Evolutionary conservation across 768 basidiomycete genomes (phyloP).

Genomic region (Psilocybe sp.): DNA sequence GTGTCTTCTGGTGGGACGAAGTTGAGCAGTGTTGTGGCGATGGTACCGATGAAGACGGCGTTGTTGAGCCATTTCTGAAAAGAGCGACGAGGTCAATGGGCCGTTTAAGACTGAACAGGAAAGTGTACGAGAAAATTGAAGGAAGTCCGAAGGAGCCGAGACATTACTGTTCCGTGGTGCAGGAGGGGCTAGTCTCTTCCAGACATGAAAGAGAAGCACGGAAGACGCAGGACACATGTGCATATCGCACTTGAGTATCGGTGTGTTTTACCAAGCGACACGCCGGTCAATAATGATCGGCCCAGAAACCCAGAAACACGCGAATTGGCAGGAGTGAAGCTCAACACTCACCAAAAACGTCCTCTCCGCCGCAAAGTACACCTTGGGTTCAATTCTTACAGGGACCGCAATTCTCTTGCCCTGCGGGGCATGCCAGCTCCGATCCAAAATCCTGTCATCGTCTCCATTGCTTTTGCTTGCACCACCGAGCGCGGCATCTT

Average conservation of each 20-base stretch:
- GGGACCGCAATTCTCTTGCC: constrained; percentile 93
- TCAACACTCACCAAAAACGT: constrained; percentile 78
- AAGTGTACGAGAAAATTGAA: not conserved
- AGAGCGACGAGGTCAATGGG: constrained; percentile 1
- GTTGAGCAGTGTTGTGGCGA: constrained; percentile 88
- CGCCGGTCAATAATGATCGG: too few species aligned
- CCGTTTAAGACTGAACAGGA: not conserved
- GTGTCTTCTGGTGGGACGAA: constrained; percentile 73
- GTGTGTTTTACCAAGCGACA: too few species aligned
- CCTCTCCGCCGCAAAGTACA: constrained; percentile 93
- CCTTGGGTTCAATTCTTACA: constrained; percentile 97
- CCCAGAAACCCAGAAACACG: not conserved
- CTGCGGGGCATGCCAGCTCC: constrained; percentile 73
- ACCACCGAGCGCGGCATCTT: constrained; percentile 29
- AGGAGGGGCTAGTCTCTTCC: too few species aligned
- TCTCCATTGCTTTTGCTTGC: constrained; percentile 19
- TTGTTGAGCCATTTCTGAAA: constrained; percentile 86
- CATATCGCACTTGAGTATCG: too few species aligned
- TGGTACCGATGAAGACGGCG: constrained; percentile 82
- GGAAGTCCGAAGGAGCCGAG: not conserved
- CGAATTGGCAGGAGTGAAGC: constrained; percentile 1
- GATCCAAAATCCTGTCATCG: constrained; percentile 57
- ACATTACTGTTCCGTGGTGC: too few species aligned
- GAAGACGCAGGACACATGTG: too few species aligned
- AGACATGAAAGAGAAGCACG: too few species aligned